Conservation (phyloP, 75 land plant genomes). For the Pinus albicaulis region DNA sequence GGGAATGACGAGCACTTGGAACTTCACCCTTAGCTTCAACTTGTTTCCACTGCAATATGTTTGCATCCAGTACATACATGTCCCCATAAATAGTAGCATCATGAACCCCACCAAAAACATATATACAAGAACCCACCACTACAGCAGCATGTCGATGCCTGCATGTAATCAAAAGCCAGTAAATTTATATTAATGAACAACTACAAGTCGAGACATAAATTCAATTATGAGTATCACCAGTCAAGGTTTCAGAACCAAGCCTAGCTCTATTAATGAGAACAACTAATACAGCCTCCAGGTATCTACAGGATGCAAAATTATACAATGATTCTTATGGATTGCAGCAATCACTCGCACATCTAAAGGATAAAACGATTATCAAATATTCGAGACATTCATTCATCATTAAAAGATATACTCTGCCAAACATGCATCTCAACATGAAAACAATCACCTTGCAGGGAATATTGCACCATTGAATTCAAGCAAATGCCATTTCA, state of each 20-base stretch:
- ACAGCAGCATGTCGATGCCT: constrained; percentile 97
- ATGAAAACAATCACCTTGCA: constrained; percentile 58
- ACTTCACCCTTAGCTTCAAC: constrained; percentile 39
- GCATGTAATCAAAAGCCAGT: constrained; percentile 11
- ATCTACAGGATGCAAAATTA: neutral
- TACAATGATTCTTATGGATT: neutral
- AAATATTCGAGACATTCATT: neutral
- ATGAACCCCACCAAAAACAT: constrained; percentile 81
- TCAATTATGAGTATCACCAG: neutral
- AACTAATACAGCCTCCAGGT: neutral
- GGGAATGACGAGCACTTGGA: constrained; percentile 86
- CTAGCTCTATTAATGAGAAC: neutral
- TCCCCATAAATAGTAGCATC: constrained; percentile 51
- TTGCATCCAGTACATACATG: constrained; percentile 60
- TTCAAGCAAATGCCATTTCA: constrained; percentile 43
- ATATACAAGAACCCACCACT: constrained; percentile 60
- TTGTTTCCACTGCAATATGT: constrained; percentile 46
- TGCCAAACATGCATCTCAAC: neutral
- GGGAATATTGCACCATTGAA: constrained; percentile 57
- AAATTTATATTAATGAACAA: neutral
- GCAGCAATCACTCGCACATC: neutral
- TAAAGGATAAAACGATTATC: neutral
- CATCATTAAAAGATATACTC: neutral
- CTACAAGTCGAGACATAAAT: constrained; percentile 4
- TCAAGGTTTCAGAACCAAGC: neutral